Conservation (phyloP, 192 early-diverging fungal genomes). For the Dissophora globulifera region DNA sequence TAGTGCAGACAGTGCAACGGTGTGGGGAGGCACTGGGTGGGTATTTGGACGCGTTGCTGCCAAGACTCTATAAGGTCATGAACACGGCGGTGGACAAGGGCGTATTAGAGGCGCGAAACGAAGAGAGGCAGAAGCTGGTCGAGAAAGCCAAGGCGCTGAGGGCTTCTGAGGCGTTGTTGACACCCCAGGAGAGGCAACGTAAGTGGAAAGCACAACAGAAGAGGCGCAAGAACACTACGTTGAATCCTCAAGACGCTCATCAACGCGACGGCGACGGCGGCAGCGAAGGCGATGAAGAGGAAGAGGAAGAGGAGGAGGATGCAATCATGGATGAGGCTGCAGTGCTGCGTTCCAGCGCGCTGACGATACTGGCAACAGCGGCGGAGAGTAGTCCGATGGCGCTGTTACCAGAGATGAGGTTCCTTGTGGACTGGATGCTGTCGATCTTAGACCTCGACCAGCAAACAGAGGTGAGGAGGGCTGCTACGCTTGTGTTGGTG, state of each 20-base stretch:
- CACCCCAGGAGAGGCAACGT: conserved; percentile 27
- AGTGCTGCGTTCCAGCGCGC: conserved; percentile 65
- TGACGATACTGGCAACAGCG: conserved; percentile 72
- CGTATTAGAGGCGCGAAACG: conserved; percentile 13
- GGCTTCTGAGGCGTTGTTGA: conserved; percentile 38
- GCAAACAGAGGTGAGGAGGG: conserved; percentile 71
- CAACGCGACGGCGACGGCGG: no score
- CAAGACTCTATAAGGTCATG: conserved; percentile 49
- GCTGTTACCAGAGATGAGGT: conserved; percentile 71
- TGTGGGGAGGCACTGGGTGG: conserved; percentile 83
- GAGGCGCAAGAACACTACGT: not conserved
- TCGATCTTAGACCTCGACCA: conserved; percentile 75
- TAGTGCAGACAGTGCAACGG: conserved; percentile 86
- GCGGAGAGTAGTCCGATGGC: conserved; percentile 80
- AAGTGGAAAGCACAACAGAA: conserved; percentile 27
- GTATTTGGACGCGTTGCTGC: conserved; percentile 59
- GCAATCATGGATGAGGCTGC: conserved; percentile 30
- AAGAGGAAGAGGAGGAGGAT: conserved; percentile 13
- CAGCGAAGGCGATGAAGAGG: not conserved
- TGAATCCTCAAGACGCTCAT: not conserved
- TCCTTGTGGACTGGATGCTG: conserved; percentile 74
- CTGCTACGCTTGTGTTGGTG: conserved; percentile 75
- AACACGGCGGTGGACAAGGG: conserved; percentile 29
- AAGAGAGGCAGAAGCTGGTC: conserved; percentile 4
- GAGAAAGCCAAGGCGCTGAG: conserved; percentile 12